A percentile compares a stretch with the other conserved stretches of the same genome.
phyloP scores from a whole-genome alignment of 1,284 basidiomycete genomes.

The Leccinum fallax region DNA sequence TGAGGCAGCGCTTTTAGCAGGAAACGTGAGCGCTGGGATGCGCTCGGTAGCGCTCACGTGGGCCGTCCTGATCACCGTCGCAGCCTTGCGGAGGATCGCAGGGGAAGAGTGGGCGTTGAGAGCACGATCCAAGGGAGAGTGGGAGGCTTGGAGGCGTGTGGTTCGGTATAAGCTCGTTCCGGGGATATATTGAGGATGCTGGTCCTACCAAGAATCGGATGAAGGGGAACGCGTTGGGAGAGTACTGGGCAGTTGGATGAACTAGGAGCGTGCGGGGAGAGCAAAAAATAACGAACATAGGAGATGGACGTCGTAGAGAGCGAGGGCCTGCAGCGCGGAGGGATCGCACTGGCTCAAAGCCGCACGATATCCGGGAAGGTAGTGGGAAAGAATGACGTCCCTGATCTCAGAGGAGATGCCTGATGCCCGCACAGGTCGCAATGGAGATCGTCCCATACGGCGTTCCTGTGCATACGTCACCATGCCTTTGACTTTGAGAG shows the following conservation, averaged over 20 bases:
- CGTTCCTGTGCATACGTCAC: conserved; percentile 31
- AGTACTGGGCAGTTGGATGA: conserved; percentile 46
- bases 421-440: conserved; percentile 48
- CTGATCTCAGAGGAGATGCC: conserved; percentile 39
- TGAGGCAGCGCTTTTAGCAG: neutral
- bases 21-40: neutral
- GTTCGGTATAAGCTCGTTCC: conserved; percentile 26
- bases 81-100: conserved; percentile 13
- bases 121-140: conserved; percentile 20
- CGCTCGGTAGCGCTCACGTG: conserved; percentile 12
- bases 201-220: conserved; percentile 31
- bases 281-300: conserved; percentile 51
- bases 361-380: conserved; percentile 57
- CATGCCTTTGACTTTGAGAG: conserved; percentile 24
- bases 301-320: conserved; percentile 58
- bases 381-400: conserved; percentile 58
- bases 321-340: conserved; percentile 46
- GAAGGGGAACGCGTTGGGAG: conserved; percentile 61
- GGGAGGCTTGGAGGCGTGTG: conserved; percentile 20
- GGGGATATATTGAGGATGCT: conserved; percentile 21
- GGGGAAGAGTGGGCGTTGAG: conserved; percentile 17
- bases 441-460: conserved; percentile 56
- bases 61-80: conserved; percentile 7
- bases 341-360: conserved; percentile 37
- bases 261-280: conserved; percentile 10